Evolutionary conservation across 306 rosid genomes (phyloP).

Genomic region (Begonia peltatifolia): DNA sequence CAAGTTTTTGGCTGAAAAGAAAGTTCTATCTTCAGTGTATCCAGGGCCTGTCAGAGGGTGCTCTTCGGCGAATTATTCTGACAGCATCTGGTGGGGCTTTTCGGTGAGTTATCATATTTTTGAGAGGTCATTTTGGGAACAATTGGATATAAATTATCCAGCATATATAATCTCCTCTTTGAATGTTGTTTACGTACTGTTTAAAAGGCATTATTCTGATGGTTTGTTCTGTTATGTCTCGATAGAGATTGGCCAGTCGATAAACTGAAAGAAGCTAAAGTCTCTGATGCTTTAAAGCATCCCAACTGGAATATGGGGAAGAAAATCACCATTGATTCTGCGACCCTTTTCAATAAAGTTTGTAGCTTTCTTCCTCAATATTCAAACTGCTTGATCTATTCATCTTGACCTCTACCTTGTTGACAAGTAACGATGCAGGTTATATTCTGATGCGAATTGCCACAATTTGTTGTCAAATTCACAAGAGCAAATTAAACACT

Average conservation of each 20-base stretch:
- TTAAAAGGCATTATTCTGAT: not conserved
- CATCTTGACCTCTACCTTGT: not conserved
- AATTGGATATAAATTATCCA: not conserved
- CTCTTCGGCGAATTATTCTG: slow-evolving; percentile 73
- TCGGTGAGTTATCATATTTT: slow-evolving; percentile 32
- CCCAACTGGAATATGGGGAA: slow-evolving; percentile 99
- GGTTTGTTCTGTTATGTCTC: slow-evolving; percentile 7
- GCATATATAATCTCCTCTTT: not conserved
- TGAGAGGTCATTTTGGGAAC: not conserved
- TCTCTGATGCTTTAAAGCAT: slow-evolving; percentile 95
- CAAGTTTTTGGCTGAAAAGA: slow-evolving; percentile 9
- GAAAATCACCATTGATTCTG: slow-evolving; percentile 98
- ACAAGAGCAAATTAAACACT: too few species aligned
- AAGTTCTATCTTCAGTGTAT: slow-evolving; percentile 56
- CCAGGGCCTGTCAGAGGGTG: slow-evolving; percentile 86
- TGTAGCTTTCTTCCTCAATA: slow-evolving; percentile 7
- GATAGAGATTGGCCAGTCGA: slow-evolving; percentile 94
- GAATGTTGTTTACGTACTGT: not conserved
- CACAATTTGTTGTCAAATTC: too few species aligned
- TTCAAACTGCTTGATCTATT: too few species aligned
- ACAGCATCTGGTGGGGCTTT: slow-evolving; percentile 98
- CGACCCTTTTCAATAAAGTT: slow-evolving; percentile 97
- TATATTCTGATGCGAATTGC: not conserved
- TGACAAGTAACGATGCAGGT: not conserved
- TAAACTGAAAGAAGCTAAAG: slow-evolving; percentile 85